phyloP scores from a whole-genome alignment of 1,284 basidiomycete species.

The Cronartium quercuum region DNA sequence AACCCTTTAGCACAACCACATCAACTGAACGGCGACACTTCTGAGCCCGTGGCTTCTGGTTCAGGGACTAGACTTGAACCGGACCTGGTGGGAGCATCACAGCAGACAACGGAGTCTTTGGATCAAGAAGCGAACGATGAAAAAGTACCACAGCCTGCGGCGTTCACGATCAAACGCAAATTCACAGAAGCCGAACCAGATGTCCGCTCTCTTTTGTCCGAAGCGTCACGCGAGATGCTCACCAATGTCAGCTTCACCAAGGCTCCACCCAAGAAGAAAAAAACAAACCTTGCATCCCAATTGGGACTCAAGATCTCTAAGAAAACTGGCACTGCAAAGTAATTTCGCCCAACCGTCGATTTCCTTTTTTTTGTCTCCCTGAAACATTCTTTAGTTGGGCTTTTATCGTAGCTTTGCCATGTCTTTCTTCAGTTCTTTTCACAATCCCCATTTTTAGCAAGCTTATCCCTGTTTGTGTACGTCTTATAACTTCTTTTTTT shows the following conservation, averaged over 20 bases:
- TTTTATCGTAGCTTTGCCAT: too few relatives aligned
- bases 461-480: too few relatives aligned
- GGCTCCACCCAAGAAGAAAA: conserved; percentile 30
- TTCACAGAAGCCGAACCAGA: conserved; percentile 47
- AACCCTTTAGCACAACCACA: neutral
- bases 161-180: conserved; percentile 46
- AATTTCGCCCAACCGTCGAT: too few relatives aligned
- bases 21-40: neutral
- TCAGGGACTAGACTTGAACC: conserved; percentile 4
- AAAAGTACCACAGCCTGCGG: conserved; percentile 61
- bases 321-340: too few relatives aligned
- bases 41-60: conserved; percentile 17
- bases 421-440: too few relatives aligned
- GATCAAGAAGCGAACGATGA: conserved; percentile 56
- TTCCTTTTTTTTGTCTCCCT: too few relatives aligned
- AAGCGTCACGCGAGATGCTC: conserved; percentile 60
- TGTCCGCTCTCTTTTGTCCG: conserved; percentile 60
- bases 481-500: too few relatives aligned
- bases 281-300: conserved; percentile 8
- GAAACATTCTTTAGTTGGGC: too few relatives aligned
- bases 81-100: neutral
- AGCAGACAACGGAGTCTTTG: neutral
- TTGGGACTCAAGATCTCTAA: conserved; percentile 31
- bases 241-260: conserved; percentile 27
- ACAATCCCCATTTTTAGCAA: too few relatives aligned